A percentile compares a stretch with the other conserved stretches of the same genome.
phyloP scores from a whole-genome alignment of 208 protist genomes.

The Trypanosoma caninum region DNA sequence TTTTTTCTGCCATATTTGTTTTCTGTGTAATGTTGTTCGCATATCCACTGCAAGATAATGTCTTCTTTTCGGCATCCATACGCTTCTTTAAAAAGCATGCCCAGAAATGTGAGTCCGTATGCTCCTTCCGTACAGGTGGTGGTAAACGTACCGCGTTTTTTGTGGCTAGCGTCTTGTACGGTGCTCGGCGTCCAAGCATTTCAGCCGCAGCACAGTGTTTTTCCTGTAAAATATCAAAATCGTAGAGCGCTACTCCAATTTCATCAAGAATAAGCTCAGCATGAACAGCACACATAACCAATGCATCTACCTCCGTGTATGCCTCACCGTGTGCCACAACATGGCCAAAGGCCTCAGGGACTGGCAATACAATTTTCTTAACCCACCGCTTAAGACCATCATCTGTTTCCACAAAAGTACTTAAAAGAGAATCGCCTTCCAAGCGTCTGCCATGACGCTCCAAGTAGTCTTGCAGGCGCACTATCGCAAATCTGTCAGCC shows the following conservation, averaged over 20 bases:
- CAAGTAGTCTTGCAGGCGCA: constrained; percentile 77
- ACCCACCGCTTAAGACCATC: constrained; percentile 23
- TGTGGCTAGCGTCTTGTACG: constrained; percentile 16
- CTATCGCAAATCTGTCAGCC: constrained; percentile 42
- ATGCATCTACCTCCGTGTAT: constrained; percentile 51
- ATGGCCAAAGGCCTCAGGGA: constrained; percentile 15
- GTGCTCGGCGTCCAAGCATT: constrained; percentile 70
- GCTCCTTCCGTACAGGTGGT: constrained; percentile 77
- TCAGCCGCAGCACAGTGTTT: constrained; percentile 71
- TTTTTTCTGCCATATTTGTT: not conserved
- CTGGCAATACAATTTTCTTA: constrained; percentile 31
- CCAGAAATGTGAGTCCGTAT: constrained; percentile 48
- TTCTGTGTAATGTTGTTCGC: not conserved
- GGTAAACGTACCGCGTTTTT: constrained; percentile 24
- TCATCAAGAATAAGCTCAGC: constrained; percentile 81
- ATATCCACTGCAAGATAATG: not conserved
- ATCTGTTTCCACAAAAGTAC: constrained; percentile 14
- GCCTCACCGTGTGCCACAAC: constrained; percentile 71
- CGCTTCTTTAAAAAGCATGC: constrained; percentile 30
- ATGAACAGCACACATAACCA: constrained; percentile 76
- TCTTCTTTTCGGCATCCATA: not conserved
- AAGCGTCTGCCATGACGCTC: constrained; percentile 78
- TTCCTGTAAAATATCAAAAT: constrained; percentile 60
- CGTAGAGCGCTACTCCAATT: constrained; percentile 67
- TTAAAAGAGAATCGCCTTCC: constrained; percentile 26